Conservation (phyloP, 1,284 basidiomycete genomes). For the Paramarasmius palmivorus region DNA sequence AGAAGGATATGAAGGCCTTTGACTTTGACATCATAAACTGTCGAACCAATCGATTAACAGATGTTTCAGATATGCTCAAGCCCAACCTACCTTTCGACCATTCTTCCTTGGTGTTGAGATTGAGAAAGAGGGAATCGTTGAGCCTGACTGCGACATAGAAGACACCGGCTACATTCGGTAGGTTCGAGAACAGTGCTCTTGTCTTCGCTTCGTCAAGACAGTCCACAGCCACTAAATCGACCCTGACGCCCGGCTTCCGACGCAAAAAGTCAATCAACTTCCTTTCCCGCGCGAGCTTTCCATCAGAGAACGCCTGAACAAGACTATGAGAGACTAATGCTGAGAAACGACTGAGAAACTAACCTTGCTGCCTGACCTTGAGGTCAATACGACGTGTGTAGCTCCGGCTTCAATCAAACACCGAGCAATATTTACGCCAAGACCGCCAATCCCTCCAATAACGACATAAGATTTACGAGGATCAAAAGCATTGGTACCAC, state of each 20-base stretch:
- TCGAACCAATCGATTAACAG: not conserved
- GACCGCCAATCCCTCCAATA: not conserved
- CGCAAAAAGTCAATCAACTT: not conserved
- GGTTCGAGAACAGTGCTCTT: not conserved
- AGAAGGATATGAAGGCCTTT: not conserved
- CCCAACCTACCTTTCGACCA: constrained; percentile 16
- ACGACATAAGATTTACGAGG: not conserved
- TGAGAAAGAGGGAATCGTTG: constrained; percentile 18
- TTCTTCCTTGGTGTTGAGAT: constrained; percentile 15
- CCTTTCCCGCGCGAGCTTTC: not conserved
- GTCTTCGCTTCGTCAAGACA: constrained; percentile 4
- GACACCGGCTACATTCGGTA: constrained; percentile 12
- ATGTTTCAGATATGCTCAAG: no score
- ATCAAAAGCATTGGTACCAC: not conserved
- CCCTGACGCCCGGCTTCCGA: not conserved
- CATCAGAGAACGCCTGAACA: constrained; percentile 1
- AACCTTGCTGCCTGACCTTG: constrained; percentile 3
- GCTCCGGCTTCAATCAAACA: not conserved
- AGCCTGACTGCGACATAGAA: constrained; percentile 20
- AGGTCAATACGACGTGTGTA: constrained; percentile 3
- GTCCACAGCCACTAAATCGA: constrained; percentile 3
- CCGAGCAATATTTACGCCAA: not conserved
- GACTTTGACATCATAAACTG: constrained; percentile 1
- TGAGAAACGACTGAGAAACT: not conserved
- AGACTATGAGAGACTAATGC: not conserved